These are phyloP conservation scores for Elongisporangium anandrum DNA, from an alignment of 352 stramenopile species.

Conservation along the genomic window DNA sequence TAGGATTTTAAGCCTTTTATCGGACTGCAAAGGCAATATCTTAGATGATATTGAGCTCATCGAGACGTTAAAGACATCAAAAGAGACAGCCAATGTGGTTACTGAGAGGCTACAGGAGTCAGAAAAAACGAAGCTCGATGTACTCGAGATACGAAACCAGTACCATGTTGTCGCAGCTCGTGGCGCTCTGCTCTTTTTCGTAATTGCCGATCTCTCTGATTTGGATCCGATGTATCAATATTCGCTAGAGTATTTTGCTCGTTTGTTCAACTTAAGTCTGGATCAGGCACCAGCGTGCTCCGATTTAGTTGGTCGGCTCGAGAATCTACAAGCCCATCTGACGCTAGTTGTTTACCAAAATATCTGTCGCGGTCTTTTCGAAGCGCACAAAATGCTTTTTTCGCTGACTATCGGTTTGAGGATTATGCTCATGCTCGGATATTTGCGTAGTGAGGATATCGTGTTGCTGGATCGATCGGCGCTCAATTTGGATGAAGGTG, in stretches of 20 bases:
- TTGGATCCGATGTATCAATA: slow-evolving; percentile 83
- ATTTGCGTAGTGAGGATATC: slow-evolving; percentile 33
- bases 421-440: slow-evolving; percentile 38
- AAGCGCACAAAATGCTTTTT: slow-evolving; percentile 63
- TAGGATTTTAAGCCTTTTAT: slow-evolving; percentile 86
- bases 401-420: slow-evolving; percentile 50
- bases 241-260: slow-evolving; percentile 68
- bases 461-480: slow-evolving; percentile 22
- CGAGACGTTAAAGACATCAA: slow-evolving; percentile 53
- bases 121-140: slow-evolving; percentile 49
- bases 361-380: slow-evolving; percentile 66
- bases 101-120: slow-evolving; percentile 50
- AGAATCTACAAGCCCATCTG: slow-evolving; percentile 34
- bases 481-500: slow-evolving; percentile 4
- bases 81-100: slow-evolving; percentile 59
- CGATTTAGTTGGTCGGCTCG: slow-evolving; percentile 29
- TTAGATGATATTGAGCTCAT: slow-evolving; percentile 89
- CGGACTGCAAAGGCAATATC: slow-evolving; percentile 85
- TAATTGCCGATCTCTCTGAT: slow-evolving; percentile 44
- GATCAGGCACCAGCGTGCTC: slow-evolving; percentile 25
- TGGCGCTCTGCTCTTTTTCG: slow-evolving; percentile 71
- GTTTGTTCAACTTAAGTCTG: slow-evolving; percentile 60
- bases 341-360: slow-evolving; percentile 62
- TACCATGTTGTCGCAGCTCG: slow-evolving; percentile 49
- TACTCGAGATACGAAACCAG: slow-evolving; percentile 60